These are phyloP conservation scores for Penicillium turbatum DNA, from an alignment of 495 filamentous ascomycete species.

Conservation along the genomic window DNA sequence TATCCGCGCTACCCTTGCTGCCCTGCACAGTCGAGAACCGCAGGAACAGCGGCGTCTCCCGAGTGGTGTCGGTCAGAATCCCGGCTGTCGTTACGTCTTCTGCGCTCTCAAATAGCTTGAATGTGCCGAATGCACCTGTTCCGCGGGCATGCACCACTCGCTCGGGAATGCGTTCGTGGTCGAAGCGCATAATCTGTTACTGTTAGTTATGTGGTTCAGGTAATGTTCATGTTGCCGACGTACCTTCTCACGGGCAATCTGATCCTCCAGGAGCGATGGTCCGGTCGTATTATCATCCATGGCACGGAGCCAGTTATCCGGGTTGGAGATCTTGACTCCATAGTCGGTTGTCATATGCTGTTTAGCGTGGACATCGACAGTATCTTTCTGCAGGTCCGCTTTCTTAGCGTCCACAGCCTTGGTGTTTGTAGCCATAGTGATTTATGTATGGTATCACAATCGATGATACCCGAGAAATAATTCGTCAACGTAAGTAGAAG, in stretches of 20 bases:
- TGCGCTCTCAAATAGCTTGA: constrained; percentile 66
- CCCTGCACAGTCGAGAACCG: constrained; percentile 84
- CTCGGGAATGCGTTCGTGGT: constrained; percentile 86
- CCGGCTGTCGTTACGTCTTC: constrained; percentile 66
- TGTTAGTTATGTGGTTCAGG: neutral
- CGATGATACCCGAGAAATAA: neutral
- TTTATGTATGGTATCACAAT: neutral
- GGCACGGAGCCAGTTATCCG: constrained; percentile 76
- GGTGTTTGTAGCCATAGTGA: constrained; percentile 9
- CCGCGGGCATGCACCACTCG: constrained; percentile 87
- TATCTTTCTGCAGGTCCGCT: constrained; percentile 34
- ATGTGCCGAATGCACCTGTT: constrained; percentile 77
- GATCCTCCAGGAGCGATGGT: constrained; percentile 77
- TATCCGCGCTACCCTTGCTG: constrained; percentile 71
- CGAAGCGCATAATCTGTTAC: constrained; percentile 68
- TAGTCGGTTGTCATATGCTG: constrained; percentile 66
- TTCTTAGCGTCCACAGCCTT: constrained; percentile 20
- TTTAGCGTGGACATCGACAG: constrained; percentile 32
- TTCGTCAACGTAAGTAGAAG: neutral
- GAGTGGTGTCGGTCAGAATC: constrained; percentile 73
- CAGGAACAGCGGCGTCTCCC: constrained; percentile 73
- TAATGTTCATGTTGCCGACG: neutral
- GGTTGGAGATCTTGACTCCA: constrained; percentile 68
- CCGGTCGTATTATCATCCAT: constrained; percentile 57
- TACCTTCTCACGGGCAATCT: constrained; percentile 73